Conservation (phyloP, 2,329 filamentous ascomycete species). For the Monosporascus sp. region DNA sequence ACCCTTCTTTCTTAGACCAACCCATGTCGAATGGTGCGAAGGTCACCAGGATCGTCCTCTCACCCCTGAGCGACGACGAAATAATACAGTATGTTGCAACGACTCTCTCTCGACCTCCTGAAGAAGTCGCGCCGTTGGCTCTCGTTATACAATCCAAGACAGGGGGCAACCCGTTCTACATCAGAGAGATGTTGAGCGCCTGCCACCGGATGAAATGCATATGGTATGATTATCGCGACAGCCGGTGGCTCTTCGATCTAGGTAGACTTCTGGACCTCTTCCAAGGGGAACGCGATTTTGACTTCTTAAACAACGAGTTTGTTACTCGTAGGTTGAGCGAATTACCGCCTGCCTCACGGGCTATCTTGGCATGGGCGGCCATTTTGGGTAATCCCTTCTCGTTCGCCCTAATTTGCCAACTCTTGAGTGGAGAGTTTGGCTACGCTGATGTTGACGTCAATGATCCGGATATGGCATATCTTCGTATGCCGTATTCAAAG, state of each 20-base stretch:
- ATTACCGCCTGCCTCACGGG: slow-evolving; percentile 65
- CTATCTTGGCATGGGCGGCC: slow-evolving; percentile 81
- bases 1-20: slow-evolving; percentile 30
- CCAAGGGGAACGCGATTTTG: slow-evolving; percentile 69
- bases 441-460: slow-evolving; percentile 42
- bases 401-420: slow-evolving; percentile 70
- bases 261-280: slow-evolving; percentile 85
- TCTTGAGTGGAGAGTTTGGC: slow-evolving; percentile 71
- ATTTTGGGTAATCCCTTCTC: slow-evolving; percentile 79
- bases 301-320: slow-evolving; percentile 77
- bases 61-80: slow-evolving; percentile 70
- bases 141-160: slow-evolving; percentile 87
- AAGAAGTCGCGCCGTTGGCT: slow-evolving; percentile 71
- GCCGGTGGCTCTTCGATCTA: slow-evolving; percentile 77
- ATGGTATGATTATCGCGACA: slow-evolving; percentile 83
- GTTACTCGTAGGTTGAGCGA: slow-evolving; percentile 73
- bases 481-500: slow-evolving; percentile 51
- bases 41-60: slow-evolving; percentile 65
- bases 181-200: slow-evolving; percentile 82
- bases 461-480: slow-evolving; percentile 20
- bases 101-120: slow-evolving; percentile 68
- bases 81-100: slow-evolving; percentile 76
- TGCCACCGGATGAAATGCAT: slow-evolving; percentile 84
- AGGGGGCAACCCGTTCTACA: slow-evolving; percentile 83
- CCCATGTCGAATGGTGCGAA: slow-evolving; percentile 44